Evolutionary conservation across 2,329 filamentous ascomycete species (phyloP), one percentile per base, ranked within the genome.

Genomic region (Xylariomycetidae sp.): DNA sequence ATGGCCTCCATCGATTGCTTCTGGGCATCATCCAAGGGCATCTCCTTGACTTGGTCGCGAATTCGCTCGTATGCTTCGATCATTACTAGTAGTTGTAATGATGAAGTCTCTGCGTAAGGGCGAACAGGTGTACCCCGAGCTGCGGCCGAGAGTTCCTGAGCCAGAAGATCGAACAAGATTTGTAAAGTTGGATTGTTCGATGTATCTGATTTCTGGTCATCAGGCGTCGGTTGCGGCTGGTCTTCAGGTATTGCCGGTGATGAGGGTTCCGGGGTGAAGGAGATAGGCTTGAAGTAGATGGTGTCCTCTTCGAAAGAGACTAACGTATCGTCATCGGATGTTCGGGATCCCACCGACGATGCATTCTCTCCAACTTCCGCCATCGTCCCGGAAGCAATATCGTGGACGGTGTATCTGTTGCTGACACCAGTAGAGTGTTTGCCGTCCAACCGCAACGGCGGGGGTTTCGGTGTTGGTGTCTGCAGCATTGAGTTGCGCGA

Each of bases 21-120:
- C 35, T 59, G 54, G 16, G 50, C 52, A 4, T 35, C 36, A 2
- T 39, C 42, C n/a, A 52, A 33, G 12, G 44, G 50, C 47, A 56
- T 56, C 2, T 50, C 56, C 1, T 55, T 46, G 1, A 75, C 48
- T 44, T 64, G 62, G 26, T 73, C 66, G 12, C 68, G 59, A 36
- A 76, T 52, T 38, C 61, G 60, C 57, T 76, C 71, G 44, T 76
- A 76, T 3, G 72, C 71, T 44, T 75, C 72, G 31, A 76, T 76
- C 72, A 76, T 75, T 26, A 70, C 60, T 64, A 67, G 68, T 13
- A 75, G 50, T 46, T 76, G 72, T 25, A 76, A 47, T 2, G 65
- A 62, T 10, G 70, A 62, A 0, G 61, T 59, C 22, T 66, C 59
- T 3, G 52, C 30, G 24, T 35, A 50, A 12, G 50, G 35, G 3